These are phyloP conservation scores for Trichoderma semiorbis DNA, from an alignment of 2,329 filamentous ascomycete genomes.

Conservation along the genomic window DNA sequence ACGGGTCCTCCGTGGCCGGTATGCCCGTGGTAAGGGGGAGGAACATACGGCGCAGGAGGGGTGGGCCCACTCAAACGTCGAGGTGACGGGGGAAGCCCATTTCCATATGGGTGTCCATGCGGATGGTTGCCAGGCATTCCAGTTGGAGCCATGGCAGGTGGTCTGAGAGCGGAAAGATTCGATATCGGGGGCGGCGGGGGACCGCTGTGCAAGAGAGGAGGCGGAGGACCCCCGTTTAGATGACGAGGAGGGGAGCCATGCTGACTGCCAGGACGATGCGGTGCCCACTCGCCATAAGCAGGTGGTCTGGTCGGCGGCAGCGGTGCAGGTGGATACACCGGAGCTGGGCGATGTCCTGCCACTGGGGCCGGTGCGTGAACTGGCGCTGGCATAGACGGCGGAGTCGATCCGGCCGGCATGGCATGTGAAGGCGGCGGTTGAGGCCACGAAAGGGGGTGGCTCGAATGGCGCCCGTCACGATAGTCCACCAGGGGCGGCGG, in stretches of 20 bases:
- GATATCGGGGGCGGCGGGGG: constrained; percentile 27
- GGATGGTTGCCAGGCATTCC: constrained; percentile 39
- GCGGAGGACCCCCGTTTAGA: constrained; percentile 46
- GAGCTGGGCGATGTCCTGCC: constrained; percentile 28
- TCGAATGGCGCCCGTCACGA: constrained; percentile 24
- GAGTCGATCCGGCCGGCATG: constrained; percentile 19
- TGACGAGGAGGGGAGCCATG: constrained; percentile 47
- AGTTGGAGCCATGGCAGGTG: constrained; percentile 43
- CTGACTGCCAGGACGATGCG: constrained; percentile 43
- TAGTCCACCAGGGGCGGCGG: constrained; percentile 27
- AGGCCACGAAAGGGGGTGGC: constrained; percentile 26
- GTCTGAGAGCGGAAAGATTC: constrained; percentile 46
- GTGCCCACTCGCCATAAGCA: constrained; percentile 46
- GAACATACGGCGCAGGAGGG: constrained; percentile 41
- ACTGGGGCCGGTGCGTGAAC: constrained; percentile 25
- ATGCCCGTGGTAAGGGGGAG: constrained; percentile 34
- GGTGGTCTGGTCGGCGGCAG: constrained; percentile 25
- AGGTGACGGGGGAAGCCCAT: constrained; percentile 48
- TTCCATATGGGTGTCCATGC: constrained; percentile 36
- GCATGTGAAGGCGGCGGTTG: constrained; percentile 24
- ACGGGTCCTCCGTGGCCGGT: constrained; percentile 19
- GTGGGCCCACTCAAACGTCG: constrained; percentile 43
- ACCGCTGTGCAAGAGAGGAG: constrained; percentile 32
- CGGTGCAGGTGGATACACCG: constrained; percentile 28
- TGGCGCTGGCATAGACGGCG: constrained; percentile 18